A percentile compares a stretch with the other conserved stretches of the same genome.
Evolutionary conservation across 2,329 filamentous ascomycete species (phyloP).

Genomic region (Metarhizium humberi): DNA sequence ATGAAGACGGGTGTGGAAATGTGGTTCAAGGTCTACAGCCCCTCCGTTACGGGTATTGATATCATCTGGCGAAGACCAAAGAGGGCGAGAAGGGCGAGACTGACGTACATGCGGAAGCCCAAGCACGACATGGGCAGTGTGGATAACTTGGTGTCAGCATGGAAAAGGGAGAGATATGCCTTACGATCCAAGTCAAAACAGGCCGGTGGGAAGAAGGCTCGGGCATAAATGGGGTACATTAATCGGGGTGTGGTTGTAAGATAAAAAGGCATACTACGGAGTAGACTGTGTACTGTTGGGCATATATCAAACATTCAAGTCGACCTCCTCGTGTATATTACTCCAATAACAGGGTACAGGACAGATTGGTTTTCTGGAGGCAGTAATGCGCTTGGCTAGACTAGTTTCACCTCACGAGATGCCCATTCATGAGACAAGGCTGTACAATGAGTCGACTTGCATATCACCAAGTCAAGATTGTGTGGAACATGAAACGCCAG

Average conservation of each 20-base stretch:
- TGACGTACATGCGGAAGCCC: conserved; percentile 86
- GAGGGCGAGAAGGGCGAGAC: conserved; percentile 74
- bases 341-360: not conserved
- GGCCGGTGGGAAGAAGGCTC: conserved; percentile 14
- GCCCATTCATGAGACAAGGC: not conserved
- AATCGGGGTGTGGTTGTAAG: conserved; percentile 15
- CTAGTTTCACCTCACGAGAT: not conserved
- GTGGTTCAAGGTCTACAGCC: conserved; percentile 94
- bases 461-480: not conserved
- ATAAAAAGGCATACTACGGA: conserved; percentile 14
- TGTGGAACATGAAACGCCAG: not conserved
- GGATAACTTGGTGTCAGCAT: conserved; percentile 60
- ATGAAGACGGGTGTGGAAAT: conserved; percentile 87
- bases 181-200: conserved; percentile 25
- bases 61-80: conserved; percentile 80
- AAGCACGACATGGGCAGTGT: conserved; percentile 83
- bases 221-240: conserved; percentile 9
- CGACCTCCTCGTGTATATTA: not conserved
- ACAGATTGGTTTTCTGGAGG: not conserved
- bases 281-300: not conserved
- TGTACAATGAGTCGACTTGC: not conserved
- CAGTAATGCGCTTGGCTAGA: not conserved
- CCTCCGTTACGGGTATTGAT: conserved; percentile 83
- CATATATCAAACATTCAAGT: not conserved
- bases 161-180: conserved; percentile 36